Percentiles rank a stretch among this genome's conserved stretches.
These are phyloP conservation scores for Aspergillus persii DNA, from an alignment of 2,329 filamentous ascomycete species.

Conservation along the genomic window DNA sequence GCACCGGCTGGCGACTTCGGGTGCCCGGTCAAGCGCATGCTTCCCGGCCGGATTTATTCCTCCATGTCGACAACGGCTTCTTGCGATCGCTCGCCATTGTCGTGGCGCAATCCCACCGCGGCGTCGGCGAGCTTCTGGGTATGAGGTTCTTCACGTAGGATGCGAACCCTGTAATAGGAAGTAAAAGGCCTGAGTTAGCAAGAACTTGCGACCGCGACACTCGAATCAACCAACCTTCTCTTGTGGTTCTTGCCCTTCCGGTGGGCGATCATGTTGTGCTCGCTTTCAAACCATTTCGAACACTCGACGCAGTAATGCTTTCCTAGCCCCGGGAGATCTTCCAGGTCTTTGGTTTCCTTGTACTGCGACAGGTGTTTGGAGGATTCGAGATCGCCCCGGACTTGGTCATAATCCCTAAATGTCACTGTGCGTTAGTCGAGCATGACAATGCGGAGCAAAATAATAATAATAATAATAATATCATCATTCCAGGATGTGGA, in stretches of 20 bases:
- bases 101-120: slow-evolving; percentile 67
- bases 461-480: slow-evolving; percentile 1
- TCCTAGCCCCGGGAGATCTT: slow-evolving; percentile 86
- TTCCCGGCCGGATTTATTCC: slow-evolving; percentile 20
- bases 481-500: background rate
- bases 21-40: background rate
- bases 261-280: slow-evolving; percentile 72
- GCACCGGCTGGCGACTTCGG: background rate
- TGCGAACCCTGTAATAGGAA: slow-evolving; percentile 63
- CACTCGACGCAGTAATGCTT: slow-evolving; percentile 87
- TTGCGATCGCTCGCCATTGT: slow-evolving; percentile 57
- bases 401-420: slow-evolving; percentile 83
- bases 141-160: slow-evolving; percentile 80
- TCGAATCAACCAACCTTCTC: slow-evolving; percentile 61
- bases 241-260: slow-evolving; percentile 89
- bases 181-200: slow-evolving; percentile 8
- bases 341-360: slow-evolving; percentile 72
- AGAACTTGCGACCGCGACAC: background rate
- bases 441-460: background rate
- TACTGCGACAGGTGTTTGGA: slow-evolving; percentile 77
- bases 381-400: slow-evolving; percentile 76
- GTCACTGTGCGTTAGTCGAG: slow-evolving; percentile 9
- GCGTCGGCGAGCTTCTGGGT: slow-evolving; percentile 83
- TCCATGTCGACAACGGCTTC: slow-evolving; percentile 44
- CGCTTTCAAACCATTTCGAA: slow-evolving; percentile 92